Evolutionary conservation across 768 basidiomycete genomes (phyloP).

Genomic region (Pulveroboletus sp.): DNA sequence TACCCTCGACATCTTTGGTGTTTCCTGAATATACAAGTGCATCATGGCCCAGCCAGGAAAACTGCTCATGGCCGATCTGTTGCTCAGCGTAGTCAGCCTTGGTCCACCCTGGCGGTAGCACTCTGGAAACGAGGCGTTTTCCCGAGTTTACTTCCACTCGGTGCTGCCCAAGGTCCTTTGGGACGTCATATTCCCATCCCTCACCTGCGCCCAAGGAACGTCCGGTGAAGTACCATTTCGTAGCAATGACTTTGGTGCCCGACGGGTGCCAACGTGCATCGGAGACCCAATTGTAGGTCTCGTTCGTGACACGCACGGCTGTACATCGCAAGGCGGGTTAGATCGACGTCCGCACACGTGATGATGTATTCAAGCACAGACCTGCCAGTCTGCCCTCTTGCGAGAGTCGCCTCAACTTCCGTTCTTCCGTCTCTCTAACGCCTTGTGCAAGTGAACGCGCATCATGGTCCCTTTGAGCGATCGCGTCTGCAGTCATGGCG

Average conservation of each 20-base stretch:
- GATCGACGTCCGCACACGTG: neutral
- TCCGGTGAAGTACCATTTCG: conserved; percentile 68
- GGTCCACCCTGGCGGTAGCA: conserved; percentile 58
- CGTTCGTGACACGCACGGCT: conserved; percentile 59
- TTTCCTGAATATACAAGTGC: conserved; percentile 65
- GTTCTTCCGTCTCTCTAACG: conserved; percentile 44
- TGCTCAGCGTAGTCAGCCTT: conserved; percentile 56
- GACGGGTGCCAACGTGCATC: conserved; percentile 70
- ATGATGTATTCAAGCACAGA: conserved; percentile 4
- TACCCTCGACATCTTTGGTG: conserved; percentile 41
- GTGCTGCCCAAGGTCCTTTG: conserved; percentile 19
- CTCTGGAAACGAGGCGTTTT: conserved; percentile 49
- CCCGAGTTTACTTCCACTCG: conserved; percentile 42
- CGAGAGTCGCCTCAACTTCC: conserved; percentile 45
- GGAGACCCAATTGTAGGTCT: conserved; percentile 67
- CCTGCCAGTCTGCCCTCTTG: conserved; percentile 56
- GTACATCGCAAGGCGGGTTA: conserved; percentile 4
- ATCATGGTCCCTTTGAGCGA: conserved; percentile 37
- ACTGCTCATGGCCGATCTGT: conserved; percentile 71
- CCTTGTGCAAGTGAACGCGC: conserved; percentile 46
- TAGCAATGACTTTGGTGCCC: conserved; percentile 58
- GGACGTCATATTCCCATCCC: conserved; percentile 63
- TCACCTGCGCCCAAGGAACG: conserved; percentile 69
- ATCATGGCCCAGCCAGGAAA: conserved; percentile 57
- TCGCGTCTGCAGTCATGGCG: conserved; percentile 32